Evolutionary conservation across 2,329 filamentous ascomycete genomes (phyloP).

Genomic region (Aureobasidium sp.): DNA sequence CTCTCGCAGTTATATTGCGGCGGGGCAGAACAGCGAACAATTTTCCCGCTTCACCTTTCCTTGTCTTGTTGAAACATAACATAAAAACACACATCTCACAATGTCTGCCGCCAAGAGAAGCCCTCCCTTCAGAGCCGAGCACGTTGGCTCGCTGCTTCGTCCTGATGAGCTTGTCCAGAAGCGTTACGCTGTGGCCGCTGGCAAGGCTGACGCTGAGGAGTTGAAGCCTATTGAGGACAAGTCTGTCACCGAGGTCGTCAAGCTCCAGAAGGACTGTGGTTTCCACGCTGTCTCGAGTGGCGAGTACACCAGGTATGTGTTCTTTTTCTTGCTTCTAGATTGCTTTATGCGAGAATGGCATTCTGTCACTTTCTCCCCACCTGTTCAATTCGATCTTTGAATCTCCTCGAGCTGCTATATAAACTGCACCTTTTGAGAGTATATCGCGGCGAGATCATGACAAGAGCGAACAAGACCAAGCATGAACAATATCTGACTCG

Average conservation of each 20-base stretch:
- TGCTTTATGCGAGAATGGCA: not conserved
- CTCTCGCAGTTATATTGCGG: slow-evolving; percentile 5
- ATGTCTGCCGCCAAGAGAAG: slow-evolving; percentile 12
- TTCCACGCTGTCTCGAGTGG: slow-evolving; percentile 29
- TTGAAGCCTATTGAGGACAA: slow-evolving; percentile 28
- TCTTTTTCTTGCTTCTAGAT: not conserved
- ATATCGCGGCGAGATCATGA: not conserved
- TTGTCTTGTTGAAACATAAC: not conserved
- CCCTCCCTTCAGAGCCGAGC: slow-evolving; percentile 63
- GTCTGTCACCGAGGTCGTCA: slow-evolving; percentile 27
- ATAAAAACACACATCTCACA: not conserved
- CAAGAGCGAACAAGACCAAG: not conserved
- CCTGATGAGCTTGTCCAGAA: slow-evolving; percentile 55
- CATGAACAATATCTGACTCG: not conserved
- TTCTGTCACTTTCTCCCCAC: not conserved
- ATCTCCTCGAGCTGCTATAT: not conserved
- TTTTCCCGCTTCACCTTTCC: not conserved
- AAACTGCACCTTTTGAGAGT: not conserved
- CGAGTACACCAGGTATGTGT: slow-evolving; percentile 26
- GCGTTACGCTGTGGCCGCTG: slow-evolving; percentile 43
- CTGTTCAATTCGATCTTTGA: not conserved
- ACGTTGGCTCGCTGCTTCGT: slow-evolving; percentile 63
- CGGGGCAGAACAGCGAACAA: not conserved
- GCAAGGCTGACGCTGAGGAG: slow-evolving; percentile 22
- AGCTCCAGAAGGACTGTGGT: slow-evolving; percentile 28